Base-by-base conservation (phyloP, 2,329 filamentous ascomycete species). In the Bipolaris victoriae region DNA sequence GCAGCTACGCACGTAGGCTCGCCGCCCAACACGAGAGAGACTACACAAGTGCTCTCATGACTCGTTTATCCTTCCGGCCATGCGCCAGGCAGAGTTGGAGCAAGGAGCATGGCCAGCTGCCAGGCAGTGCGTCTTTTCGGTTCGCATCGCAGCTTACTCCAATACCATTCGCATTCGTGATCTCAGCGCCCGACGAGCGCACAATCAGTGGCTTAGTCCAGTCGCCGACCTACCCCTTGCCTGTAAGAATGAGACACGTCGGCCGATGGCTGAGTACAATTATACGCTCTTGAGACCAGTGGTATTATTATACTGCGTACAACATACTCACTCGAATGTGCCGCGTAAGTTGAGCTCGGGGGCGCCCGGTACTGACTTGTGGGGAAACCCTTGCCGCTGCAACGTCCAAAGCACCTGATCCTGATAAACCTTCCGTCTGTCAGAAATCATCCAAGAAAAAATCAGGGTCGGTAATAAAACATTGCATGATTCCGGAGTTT, bases 381-480 rank as follows among this genome's bases (percentile, higher is more conserved):
- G 43, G 43, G 49, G 49, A 57, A 53, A 29, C 33, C 29, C 39
- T 10, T 35, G 49, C 43, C 9, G 49, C 49, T 57, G 20, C 36
- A 48, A 52, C 46, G 46, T 39, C 22, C n/a, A 36, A 43, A 57
- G 54, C 54, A 48, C 49, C 49, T 57, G 43, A 57, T 43, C 36
- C 44, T 16, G 29, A 43, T 15, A 26, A 47, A 31, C 33, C 39
- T 46, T 39, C 16, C 36, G 40, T 37, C 46, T 31, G 36, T 36
- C 40, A 43, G 22, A 39, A 29, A 36, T 16, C 47, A 13, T 47
- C 7, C 22, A 16, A 52, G 41, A 22, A 16, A 33, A 33, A 37
- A 24, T 18, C 49, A 52, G 54, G 31, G 29, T 48, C 49, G 18
- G 54, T 52, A 57, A 52, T 41, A 44, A 57, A 52, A 57, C 54